A percentile compares a stretch with the other conserved stretches of the same genome.
These are phyloP conservation scores for Verticillium alfalfae DNA, from an alignment of 2,329 filamentous ascomycete genomes.

Conservation along the genomic window DNA sequence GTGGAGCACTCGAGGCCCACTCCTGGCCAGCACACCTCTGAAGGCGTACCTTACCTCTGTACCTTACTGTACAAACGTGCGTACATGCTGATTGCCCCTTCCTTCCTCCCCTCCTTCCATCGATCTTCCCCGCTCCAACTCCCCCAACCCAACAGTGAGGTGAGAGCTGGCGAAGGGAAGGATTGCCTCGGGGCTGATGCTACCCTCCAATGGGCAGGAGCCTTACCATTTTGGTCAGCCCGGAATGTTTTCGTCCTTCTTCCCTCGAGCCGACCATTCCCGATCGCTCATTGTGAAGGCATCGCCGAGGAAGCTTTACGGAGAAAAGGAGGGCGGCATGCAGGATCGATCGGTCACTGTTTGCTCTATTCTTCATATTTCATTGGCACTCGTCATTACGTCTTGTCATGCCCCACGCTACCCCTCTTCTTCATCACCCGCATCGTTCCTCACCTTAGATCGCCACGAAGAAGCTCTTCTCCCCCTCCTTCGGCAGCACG, in stretches of 20 bases:
- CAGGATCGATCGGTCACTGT: neutral
- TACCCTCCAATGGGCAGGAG: neutral
- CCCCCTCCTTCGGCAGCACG: constrained; percentile 67
- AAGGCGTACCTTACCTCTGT: neutral
- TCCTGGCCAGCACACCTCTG: neutral
- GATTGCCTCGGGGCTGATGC: neutral
- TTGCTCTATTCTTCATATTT: neutral
- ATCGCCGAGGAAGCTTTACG: neutral
- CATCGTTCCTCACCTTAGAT: constrained; percentile 28
- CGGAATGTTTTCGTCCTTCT: neutral
- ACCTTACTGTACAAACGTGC: no score
- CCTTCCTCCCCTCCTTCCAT: neutral
- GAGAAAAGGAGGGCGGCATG: neutral
- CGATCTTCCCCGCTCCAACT: neutral
- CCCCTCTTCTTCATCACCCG: neutral
- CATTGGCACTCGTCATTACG: neutral
- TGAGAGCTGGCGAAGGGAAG: neutral
- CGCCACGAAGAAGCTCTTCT: constrained; percentile 76
- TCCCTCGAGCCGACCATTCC: neutral
- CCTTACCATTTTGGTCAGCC: neutral
- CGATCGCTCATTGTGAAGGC: neutral
- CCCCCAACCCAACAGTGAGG: neutral
- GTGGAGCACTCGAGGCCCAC: neutral
- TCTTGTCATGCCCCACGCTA: neutral
- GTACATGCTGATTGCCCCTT: neutral